Conservation (phyloP, 1,139 yeast genomes). For the Wickerhamiella pararugosa region DNA sequence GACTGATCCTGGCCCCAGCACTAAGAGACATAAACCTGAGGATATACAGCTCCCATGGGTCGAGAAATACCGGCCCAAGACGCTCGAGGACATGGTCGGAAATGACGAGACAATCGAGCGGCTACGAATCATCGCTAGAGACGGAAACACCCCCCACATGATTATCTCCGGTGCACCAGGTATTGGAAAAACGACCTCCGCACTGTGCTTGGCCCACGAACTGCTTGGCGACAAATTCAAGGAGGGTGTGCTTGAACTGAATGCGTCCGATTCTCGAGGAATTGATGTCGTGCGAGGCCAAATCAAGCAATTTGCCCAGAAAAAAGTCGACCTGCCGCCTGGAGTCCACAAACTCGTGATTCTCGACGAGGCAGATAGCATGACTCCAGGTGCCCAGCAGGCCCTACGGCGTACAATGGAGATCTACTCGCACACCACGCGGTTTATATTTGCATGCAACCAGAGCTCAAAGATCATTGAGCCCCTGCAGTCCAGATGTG, state of each 20-base stretch:
- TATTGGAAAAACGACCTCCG: constrained; percentile 89
- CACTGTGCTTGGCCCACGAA: constrained; percentile 79
- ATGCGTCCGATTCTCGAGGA: constrained; percentile 95
- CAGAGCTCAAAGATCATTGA: constrained; percentile 89
- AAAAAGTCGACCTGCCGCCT: constrained; percentile 57
- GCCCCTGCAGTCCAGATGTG: constrained; percentile 94
- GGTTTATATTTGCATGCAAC: constrained; percentile 96
- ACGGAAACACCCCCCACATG: constrained; percentile 95
- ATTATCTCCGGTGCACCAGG: constrained; percentile 88
- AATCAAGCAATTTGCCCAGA: constrained; percentile 91
- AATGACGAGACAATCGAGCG: constrained; percentile 82
- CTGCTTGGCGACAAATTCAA: constrained; percentile 57
- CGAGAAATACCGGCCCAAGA: constrained; percentile 80
- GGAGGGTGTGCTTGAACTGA: constrained; percentile 81
- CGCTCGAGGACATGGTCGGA: constrained; percentile 76
- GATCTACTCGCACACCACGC: constrained; percentile 78
- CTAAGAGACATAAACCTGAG: constrained; percentile 1
- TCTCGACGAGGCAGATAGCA: constrained; percentile 93
- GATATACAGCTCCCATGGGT: constrained; percentile 38
- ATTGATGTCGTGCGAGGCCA: constrained; percentile 86
- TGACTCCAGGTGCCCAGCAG: constrained; percentile 98
- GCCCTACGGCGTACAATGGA: constrained; percentile 97
- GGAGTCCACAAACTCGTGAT: constrained; percentile 80
- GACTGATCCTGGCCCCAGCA: too few relatives aligned
- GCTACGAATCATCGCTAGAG: constrained; percentile 66